Evolutionary conservation across 257 asterid species (phyloP).

Genomic region (Salvia splendens): DNA sequence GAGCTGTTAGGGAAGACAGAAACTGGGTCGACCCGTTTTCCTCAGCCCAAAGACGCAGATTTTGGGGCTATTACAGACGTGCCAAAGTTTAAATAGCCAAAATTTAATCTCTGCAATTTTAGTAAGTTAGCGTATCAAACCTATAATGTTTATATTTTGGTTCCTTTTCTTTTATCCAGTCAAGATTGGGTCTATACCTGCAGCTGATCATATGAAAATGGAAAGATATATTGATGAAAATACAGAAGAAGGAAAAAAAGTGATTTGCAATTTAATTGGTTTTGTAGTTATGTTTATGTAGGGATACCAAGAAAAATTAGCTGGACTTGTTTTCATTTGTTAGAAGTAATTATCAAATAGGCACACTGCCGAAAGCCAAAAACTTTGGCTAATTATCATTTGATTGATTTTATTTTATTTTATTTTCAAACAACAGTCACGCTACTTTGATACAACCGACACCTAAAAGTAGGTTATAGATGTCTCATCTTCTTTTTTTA

Average conservation of each 20-base stretch:
- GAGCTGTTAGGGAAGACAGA: slow-evolving; percentile 64
- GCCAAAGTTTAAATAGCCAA: slow-evolving; percentile 32
- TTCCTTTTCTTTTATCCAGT: background rate
- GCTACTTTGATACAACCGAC: background rate
- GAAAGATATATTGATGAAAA: background rate
- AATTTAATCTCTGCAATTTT: slow-evolving; percentile 30
- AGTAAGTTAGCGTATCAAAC: slow-evolving; percentile 11
- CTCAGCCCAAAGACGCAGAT: slow-evolving; percentile 31
- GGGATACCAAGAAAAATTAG: background rate
- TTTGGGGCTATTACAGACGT: slow-evolving; percentile 36
- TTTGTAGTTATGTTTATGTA: background rate
- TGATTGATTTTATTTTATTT: background rate
- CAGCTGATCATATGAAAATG: background rate
- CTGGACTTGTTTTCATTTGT: background rate
- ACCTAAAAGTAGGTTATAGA: background rate
- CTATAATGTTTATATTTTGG: background rate
- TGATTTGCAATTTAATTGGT: background rate
- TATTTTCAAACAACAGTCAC: slow-evolving; percentile 8
- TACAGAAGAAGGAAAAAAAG: background rate
- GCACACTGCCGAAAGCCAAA: background rate
- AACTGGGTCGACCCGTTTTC: slow-evolving; percentile 77
- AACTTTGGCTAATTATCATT: background rate
- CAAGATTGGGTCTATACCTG: slow-evolving; percentile 4
- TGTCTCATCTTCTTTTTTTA: background rate
- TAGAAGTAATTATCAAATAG: background rate